These are phyloP conservation scores for Trichoderma hamatum DNA, from an alignment of 2,329 filamentous ascomycete genomes.

Conservation along the genomic window DNA sequence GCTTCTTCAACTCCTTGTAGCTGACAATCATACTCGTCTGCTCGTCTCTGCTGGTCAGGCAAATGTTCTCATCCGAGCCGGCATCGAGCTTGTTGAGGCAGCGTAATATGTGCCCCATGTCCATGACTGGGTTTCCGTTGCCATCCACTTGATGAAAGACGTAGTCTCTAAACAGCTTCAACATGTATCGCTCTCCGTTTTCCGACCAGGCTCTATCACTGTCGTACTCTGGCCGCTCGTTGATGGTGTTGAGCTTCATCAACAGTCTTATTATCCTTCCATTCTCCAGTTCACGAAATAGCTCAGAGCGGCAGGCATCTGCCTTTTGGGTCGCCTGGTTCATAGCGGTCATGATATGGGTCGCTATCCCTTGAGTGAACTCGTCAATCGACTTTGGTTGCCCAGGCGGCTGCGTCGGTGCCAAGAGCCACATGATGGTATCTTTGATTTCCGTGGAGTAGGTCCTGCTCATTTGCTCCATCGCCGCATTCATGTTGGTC, in stretches of 20 bases:
- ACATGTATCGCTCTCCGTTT: conserved; percentile 85
- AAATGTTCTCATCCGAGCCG: conserved; percentile 82
- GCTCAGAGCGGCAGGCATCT: conserved; percentile 72
- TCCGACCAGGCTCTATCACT: conserved; percentile 83
- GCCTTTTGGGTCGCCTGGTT: conserved; percentile 77
- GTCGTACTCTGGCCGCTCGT: conserved; percentile 85
- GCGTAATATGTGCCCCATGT: conserved; percentile 83
- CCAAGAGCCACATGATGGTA: conserved; percentile 79
- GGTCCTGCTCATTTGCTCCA: conserved; percentile 75
- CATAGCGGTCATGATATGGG: conserved; percentile 73
- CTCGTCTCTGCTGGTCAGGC: conserved; percentile 85
- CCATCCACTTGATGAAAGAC: conserved; percentile 95
- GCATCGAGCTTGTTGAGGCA: conserved; percentile 93
- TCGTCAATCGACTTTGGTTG: conserved; percentile 73
- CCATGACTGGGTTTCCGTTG: conserved; percentile 78
- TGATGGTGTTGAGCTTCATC: conserved; percentile 81
- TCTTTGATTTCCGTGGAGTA: conserved; percentile 81
- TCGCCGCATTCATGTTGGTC: conserved; percentile 66
- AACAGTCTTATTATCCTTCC: conserved; percentile 79
- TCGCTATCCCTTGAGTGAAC: conserved; percentile 76
- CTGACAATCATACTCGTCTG: conserved; percentile 86
- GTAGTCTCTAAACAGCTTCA: conserved; percentile 95
- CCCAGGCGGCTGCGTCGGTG: conserved; percentile 57
- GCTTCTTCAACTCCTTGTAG: conserved; percentile 83
- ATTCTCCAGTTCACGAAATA: conserved; percentile 86